Percentiles rank a stretch among this genome's conserved stretches.
These are phyloP conservation scores for Candida hungchunana DNA, from an alignment of 805 yeast genomes.

Conservation along the genomic window DNA sequence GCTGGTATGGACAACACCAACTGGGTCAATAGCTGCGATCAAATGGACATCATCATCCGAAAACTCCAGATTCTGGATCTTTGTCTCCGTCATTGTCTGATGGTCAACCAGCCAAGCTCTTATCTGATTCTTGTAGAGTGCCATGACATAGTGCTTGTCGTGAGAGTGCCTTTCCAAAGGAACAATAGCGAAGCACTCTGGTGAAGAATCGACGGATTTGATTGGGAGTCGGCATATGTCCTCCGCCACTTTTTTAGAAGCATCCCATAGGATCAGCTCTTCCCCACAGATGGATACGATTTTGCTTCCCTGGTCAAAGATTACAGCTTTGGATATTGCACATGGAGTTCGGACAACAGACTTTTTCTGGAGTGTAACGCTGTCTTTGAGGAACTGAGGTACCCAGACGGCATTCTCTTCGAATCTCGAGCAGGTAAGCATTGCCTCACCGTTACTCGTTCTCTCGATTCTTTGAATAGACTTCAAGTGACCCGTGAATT, in stretches of 20 bases:
- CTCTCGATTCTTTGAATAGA: constrained; percentile 65
- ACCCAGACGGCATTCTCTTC: constrained; percentile 61
- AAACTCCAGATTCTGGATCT: constrained; percentile 37
- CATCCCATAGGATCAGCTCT: constrained; percentile 58
- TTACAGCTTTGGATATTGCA: constrained; percentile 44
- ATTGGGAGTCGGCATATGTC: constrained; percentile 19
- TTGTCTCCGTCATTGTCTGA: constrained; percentile 27
- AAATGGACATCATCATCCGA: constrained; percentile 34
- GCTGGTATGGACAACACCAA: constrained; percentile 34
- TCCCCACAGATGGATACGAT: constrained; percentile 43
- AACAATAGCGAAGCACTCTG: constrained; percentile 31
- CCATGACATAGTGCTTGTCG: constrained; percentile 43
- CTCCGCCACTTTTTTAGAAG: constrained; percentile 31
- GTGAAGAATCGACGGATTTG: constrained; percentile 11
- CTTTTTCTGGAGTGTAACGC: constrained; percentile 35
- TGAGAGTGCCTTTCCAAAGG: constrained; percentile 31
- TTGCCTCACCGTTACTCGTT: constrained; percentile 60
- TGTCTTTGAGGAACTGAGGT: constrained; percentile 33
- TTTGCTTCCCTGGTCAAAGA: constrained; percentile 43
- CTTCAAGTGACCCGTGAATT: constrained; percentile 82
- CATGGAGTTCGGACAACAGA: constrained; percentile 40
- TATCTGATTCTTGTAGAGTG: constrained; percentile 40
- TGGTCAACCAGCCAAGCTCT: constrained; percentile 37
- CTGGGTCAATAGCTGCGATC: constrained; percentile 67
- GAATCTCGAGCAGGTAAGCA: constrained; percentile 58